Evolutionary conservation across 2,329 filamentous ascomycete species (phyloP).

Genomic region (Xylariaceae sp.): DNA sequence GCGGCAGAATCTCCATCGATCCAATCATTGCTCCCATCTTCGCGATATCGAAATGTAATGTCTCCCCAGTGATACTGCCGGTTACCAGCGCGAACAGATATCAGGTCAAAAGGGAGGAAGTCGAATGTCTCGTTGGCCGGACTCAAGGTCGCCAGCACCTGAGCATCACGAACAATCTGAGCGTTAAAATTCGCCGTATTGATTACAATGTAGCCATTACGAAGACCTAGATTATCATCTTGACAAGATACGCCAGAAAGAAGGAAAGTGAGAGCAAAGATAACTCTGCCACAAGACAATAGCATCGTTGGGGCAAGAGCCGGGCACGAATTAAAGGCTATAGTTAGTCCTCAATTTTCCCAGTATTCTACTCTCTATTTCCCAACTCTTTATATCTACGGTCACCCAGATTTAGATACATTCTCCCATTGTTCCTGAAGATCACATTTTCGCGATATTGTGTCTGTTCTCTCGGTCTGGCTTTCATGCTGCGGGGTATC

Average conservation of each 20-base stretch:
- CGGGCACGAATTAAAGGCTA: not conserved
- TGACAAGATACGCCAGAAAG: conserved; percentile 21
- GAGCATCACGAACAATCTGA: conserved; percentile 47
- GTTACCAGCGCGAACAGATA: conserved; percentile 50
- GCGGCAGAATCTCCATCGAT: conserved; percentile 49
- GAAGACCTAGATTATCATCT: conserved; percentile 43
- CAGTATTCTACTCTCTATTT: not conserved
- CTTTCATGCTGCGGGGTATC: conserved; percentile 15
- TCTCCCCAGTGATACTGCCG: conserved; percentile 63
- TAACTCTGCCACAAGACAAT: not conserved
- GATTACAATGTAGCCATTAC: conserved; percentile 44
- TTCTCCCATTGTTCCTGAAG: not conserved
- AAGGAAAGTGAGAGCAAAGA: conserved; percentile 20
- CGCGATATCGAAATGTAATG: conserved; percentile 58
- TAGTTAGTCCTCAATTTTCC: not conserved
- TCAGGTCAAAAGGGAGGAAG: conserved; percentile 57
- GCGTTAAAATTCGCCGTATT: conserved; percentile 46
- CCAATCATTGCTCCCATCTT: conserved; percentile 45
- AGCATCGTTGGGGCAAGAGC: conserved; percentile 1
- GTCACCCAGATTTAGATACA: not conserved
- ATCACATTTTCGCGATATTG: not conserved
- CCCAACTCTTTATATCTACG: not conserved
- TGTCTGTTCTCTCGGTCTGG: not conserved
- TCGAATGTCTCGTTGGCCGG: conserved; percentile 49
- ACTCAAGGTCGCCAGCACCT: conserved; percentile 52